Base-by-base conservation (phyloP, 2,329 filamentous ascomycete species). In the Tolypocladium pustulatum region DNA sequence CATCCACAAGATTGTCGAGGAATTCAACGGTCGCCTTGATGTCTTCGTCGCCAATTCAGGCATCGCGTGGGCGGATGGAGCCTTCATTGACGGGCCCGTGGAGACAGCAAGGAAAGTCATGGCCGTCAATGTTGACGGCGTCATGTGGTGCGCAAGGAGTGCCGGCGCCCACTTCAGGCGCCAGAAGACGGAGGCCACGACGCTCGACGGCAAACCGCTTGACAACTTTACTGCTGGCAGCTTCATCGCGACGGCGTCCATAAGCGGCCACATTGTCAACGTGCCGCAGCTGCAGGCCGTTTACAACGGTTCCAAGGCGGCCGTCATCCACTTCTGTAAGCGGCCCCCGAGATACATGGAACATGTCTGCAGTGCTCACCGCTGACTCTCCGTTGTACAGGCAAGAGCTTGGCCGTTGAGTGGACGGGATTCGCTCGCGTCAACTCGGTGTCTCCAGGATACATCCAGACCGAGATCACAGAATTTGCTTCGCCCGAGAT, bases 31-130 rank as follows among this genome's bases (percentile, higher is more conserved):
- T 60, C 83, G 88, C 6, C 81, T 93, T 10, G 89, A 92, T 66
- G 78, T 91, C 64, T 91, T 93, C 66, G 83, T 92, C 52, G 89
- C 89, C 65, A 93, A 94, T 69, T 86, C 86, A 17, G 89, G 89
- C 56, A 85, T 91, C 57, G 80, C 85, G 0, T 92, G 88, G 88
- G 85, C 81, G 2, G 78, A 89, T 60, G 86, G 87, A 0, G 70
- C 84, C 10, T 84, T 88, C 68, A 77, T 90, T 40, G 85, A 89
- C 61, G 87, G 85, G 30, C 75, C 82, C 6, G 68, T 86, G 22
- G 80, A 84, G 22, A 81, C 84, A 65, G 89, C 89, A 74, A 79
- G 79, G 55, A 81, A 84, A 61, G 86, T 93, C 43, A 78, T 91
- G 64, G 75, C 78, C 54, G 87, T 88, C 55, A 89, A 94, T 71